Evolutionary conservation across 768 basidiomycete genomes (phyloP), one percentile per base, ranked within the genome.

Genomic region (Boletus reticuloceps): DNA sequence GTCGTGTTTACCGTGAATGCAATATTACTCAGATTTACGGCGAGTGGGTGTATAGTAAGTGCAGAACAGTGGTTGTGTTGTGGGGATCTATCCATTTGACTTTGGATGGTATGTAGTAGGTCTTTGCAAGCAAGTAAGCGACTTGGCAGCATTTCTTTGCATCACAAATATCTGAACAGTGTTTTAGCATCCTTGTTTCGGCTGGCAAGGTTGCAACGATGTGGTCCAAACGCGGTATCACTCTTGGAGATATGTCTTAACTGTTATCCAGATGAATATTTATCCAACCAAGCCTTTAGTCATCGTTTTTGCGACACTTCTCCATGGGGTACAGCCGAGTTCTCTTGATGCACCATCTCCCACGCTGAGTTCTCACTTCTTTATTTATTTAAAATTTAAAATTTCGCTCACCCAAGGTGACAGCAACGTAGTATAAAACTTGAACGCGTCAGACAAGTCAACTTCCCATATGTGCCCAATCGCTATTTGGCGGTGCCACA

Each of bases 221-320:
- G 1, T 85, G 84, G 84, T 72, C 72, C 3, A 78, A 78, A 17
- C 79, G 84, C 50, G 82, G 82, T 0, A 83, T 86, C 50, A 83
- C 81, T 5, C 67, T 86, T 2, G 83, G 74, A 65, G 80, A 83
- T 79, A 38, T 14, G 70, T 58, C 14, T 13, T 8, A n/a, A 19
- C 17, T 14, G 13, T 19, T 38, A 10, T 16, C 9, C 1, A 10
- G 5, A 45, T 25, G 8, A 11, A 9, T 20, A 45, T 32, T 11
- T 5, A 29, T 42, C 25, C 17, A 32, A n/a, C n/a, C 19, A 20
- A 8, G 6, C 36, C 19, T 51, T 4, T 51, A 83, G 82, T 79
- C 1, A 82, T 82, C 12, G 55, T 71, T 51, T 80, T 81, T 52
- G 78, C 78, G 4, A 79, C 79, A 0, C 19, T 80, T 17, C 65